phyloP scores from a whole-genome alignment of 1,139 yeast genomes.

The Debaryomycetaceae sp. region DNA sequence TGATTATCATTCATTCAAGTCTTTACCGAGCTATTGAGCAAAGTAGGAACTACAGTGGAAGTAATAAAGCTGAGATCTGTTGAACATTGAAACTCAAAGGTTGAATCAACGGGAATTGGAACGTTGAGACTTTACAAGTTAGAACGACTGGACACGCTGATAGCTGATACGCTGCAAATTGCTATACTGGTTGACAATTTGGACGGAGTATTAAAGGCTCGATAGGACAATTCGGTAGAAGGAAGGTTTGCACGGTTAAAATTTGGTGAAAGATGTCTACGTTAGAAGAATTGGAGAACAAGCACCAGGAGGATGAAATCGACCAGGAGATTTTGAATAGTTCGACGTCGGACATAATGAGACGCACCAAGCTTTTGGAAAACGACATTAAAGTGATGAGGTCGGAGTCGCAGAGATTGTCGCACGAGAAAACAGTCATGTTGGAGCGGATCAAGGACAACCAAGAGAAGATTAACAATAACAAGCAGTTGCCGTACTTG shows the following conservation, averaged over 20 bases:
- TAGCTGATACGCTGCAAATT: too few species aligned
- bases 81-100: too few species aligned
- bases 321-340: constrained; percentile 80
- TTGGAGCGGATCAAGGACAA: constrained; percentile 92
- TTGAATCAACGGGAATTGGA: too few species aligned
- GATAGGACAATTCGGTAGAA: too few species aligned
- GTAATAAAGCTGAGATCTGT: too few species aligned
- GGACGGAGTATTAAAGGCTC: too few species aligned
- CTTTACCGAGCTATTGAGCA: too few species aligned
- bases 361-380: constrained; percentile 83
- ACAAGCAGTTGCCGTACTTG: constrained; percentile 90
- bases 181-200: too few species aligned
- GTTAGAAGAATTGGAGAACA: constrained; percentile 60
- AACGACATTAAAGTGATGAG: constrained; percentile 96
- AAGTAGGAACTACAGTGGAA: too few species aligned
- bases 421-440: constrained; percentile 93
- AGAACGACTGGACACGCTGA: too few species aligned
- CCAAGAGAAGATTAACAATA: constrained; percentile 92
- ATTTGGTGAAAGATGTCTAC: constrained; percentile 50
- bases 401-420: constrained; percentile 84
- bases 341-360: constrained; percentile 78
- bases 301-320: constrained; percentile 46
- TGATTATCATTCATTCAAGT: too few species aligned
- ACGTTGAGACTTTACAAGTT: too few species aligned
- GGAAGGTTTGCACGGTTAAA: neutral